These are phyloP conservation scores for Coemansia sp. DNA, from an alignment of 192 early-diverging fungal genomes.

Conservation along the genomic window DNA sequence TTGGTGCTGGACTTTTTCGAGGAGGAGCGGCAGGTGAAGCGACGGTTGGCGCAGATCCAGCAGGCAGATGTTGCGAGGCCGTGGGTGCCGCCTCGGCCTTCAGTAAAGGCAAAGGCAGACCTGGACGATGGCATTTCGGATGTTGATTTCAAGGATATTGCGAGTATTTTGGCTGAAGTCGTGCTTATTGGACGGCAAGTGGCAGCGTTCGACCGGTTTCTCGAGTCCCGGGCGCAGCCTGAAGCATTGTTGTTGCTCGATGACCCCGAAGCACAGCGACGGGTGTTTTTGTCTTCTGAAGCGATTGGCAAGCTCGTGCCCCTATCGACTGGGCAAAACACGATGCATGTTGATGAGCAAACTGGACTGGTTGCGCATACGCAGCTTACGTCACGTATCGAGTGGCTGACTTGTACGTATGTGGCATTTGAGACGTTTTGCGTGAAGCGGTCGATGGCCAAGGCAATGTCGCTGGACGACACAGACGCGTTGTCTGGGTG, in stretches of 20 bases:
- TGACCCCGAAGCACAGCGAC: constrained; percentile 13
- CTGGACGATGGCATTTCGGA: constrained; percentile 43
- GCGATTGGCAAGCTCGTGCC: constrained; percentile 21
- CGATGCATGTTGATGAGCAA: constrained; percentile 13
- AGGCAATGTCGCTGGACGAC: constrained; percentile 51
- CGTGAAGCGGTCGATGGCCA: constrained; percentile 29
- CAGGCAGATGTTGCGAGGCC: not conserved
- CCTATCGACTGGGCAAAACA: constrained; percentile 2
- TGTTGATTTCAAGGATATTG: constrained; percentile 74
- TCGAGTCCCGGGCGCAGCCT: constrained; percentile 74
- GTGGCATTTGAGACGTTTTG: constrained; percentile 42
- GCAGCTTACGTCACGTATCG: constrained; percentile 26
- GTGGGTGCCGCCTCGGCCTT: not conserved
- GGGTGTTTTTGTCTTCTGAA: constrained; percentile 38
- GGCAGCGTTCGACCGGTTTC: constrained; percentile 77
- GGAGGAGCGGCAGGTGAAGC: constrained; percentile 65
- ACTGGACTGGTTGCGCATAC: constrained; percentile 40
- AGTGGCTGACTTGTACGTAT: constrained; percentile 44
- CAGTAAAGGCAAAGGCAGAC: constrained; percentile 15
- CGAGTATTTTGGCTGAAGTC: constrained; percentile 76
- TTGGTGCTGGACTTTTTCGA: constrained; percentile 78
- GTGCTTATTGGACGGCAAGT: constrained; percentile 78
- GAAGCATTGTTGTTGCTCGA: constrained; percentile 14
- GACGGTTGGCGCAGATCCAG: constrained; percentile 48
- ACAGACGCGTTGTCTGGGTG: constrained; percentile 33